Evolutionary conservation across 805 yeast species (phyloP), one percentile per base, ranked within the genome.

Genomic region (Diddensiella santjacobensis): DNA sequence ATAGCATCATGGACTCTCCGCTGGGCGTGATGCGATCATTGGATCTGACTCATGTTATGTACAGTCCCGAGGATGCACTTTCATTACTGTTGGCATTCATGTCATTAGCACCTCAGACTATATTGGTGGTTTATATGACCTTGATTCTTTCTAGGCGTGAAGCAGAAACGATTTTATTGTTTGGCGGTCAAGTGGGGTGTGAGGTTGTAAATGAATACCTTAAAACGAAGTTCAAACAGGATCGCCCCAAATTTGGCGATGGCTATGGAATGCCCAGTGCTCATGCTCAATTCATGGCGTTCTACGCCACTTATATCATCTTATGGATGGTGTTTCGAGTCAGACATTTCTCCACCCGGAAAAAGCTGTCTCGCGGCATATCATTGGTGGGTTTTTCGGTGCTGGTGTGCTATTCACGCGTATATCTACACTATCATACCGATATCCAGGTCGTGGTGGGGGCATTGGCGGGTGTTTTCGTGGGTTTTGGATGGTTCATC

Each of bases 241-340:
- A 87, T 19, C 73, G 99, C 52, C 99, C 99, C 0, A 33, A 51
- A 13, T 45, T 46, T n/a, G 65, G 61, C 2, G 61, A 84, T 53
- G 81, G 84, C 0, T 89, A 83, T 63, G 99, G 99, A 0, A 91
- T 91, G 97, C 99, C 99, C 0, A 81, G 90, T 45, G 96, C 99
- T 1, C 99, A 91, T 66, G 81, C 96, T 0, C 99, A 91, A 68
- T 93, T 90, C 65, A 85, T 91, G 89, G 95, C 96, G 1, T 93
- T 81, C 62, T 81, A 84, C 54, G 75, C 52, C 50, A 73, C 58
- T 10, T 66, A 70, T 44, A 51, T 67, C 4, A 44, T 57, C 15
- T 40, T 66, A 39, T 68, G 72, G 63, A 60, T 66, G 58, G 45
- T 42, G 36, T 51, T 57, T 40, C 46, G 64, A 17, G 65, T 60